phyloP scores from a whole-genome alignment of 2,329 filamentous ascomycete genomes.

The Exophiala alcalophila region DNA sequence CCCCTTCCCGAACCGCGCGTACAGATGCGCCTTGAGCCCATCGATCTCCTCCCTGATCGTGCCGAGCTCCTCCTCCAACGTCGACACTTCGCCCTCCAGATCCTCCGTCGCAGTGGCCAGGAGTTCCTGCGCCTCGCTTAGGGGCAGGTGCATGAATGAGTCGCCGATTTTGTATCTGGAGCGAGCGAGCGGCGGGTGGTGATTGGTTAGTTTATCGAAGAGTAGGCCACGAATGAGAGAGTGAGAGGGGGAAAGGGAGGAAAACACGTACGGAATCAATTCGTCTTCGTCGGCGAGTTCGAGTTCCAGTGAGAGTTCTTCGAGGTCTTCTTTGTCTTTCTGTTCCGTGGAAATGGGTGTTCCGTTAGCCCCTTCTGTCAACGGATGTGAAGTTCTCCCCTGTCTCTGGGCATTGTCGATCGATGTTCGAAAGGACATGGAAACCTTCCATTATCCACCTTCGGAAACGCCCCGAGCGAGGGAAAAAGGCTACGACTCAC shows the following conservation, averaged over 20 bases:
- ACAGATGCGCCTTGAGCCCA: constrained; percentile 84
- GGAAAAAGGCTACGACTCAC: constrained; percentile 50
- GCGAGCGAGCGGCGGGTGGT: constrained; percentile 2
- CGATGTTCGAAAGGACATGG: no score
- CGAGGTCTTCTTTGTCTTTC: constrained; percentile 98
- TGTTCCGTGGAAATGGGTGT: no score
- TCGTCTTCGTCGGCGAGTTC: constrained; percentile 94
- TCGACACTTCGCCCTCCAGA: constrained; percentile 72
- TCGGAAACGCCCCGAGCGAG: not conserved
- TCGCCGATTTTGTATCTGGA: constrained; percentile 92
- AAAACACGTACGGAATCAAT: constrained; percentile 70
- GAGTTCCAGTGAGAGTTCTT: constrained; percentile 85
- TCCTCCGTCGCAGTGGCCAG: constrained; percentile 67
- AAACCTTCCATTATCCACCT: no score
- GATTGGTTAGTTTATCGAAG: not conserved
- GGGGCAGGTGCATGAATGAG: constrained; percentile 82
- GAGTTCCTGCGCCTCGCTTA: constrained; percentile 82
- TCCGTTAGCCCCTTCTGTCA: no score
- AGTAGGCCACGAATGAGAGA: constrained; percentile 2
- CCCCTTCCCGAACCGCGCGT: constrained; percentile 90
- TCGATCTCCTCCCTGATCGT: constrained; percentile 81
- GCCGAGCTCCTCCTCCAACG: constrained; percentile 72
- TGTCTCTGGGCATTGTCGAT: no score
- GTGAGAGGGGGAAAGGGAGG: not conserved
- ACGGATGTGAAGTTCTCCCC: no score